Base-by-base conservation (phyloP, 305 asterid genomes). In the Solanum hybrid region DNA sequence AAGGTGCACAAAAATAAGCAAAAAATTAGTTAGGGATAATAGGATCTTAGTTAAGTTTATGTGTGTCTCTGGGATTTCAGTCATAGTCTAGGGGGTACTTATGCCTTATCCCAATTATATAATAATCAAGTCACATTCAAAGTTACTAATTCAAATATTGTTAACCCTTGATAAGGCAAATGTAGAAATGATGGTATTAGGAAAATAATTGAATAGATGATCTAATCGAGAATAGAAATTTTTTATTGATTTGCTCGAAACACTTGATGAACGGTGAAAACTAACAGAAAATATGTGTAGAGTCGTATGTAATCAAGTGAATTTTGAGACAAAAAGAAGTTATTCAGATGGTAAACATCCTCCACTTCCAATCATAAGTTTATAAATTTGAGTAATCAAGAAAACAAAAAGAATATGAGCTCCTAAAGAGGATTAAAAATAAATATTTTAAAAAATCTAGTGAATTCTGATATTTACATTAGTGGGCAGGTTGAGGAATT, bases 221-320 rank as follows among this genome's bases (percentile, higher is more conserved):
- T 17, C 66, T 17, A 56, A 17, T 17, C 4, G 10, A 56, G 66
- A 17, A 56, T 56, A 56, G 4, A 51, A 51, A 2, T 0, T 2
- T 6, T 17, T 56, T 56, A 56, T 56, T 17, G n/a, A 56, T 3
- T 6, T 56, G 66, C 66, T 56, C 10, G 4, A 56, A 56, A 56
- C 66, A 56, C 9, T 56, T 17, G 66, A 56, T 56, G 66, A 56
- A 56, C 10, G 4, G 24, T 56, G n/a, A 56, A 93, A 75, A 29
- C 38, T 32, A 8, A 32, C 8, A 32, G 0, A 15, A 76, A 76
- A 17, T 17, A 32, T 15, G 27, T 17, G 42, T 17, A 2, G 38
- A 32, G 14, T 77, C 92, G 82, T 40, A 91, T 93, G 11, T 75
- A 31, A 31, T 79, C 93, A 94, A 86, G 77, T 76, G 38, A 76